A percentile compares a stretch with the other conserved stretches of the same genome.
Evolutionary conservation across 495 filamentous ascomycete genomes (phyloP).

Genomic region (Daldinia decipiens): DNA sequence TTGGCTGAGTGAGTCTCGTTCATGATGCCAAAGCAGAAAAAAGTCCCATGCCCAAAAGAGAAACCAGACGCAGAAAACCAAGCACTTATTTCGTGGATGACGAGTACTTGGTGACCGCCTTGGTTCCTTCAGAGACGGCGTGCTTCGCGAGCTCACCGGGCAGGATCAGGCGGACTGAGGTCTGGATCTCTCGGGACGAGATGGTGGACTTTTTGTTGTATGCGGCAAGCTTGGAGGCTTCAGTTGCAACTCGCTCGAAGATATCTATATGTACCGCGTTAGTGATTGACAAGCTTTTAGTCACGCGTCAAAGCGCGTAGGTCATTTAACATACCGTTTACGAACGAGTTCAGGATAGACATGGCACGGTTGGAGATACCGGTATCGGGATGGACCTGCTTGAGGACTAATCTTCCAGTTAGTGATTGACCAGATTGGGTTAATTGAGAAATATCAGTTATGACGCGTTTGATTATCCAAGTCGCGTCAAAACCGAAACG

Average conservation of each 20-base stretch:
- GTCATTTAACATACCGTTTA: conserved; percentile 80
- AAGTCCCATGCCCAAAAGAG: conserved; percentile 63
- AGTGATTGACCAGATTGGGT: background rate
- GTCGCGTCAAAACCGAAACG: conserved; percentile 9
- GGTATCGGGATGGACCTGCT: conserved; percentile 99
- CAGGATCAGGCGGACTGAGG: conserved; percentile 96
- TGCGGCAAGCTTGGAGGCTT: conserved; percentile 97
- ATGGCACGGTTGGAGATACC: conserved; percentile 99
- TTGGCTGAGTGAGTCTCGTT: conserved; percentile 68
- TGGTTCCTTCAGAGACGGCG: conserved; percentile 98
- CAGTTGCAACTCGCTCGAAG: conserved; percentile 98
- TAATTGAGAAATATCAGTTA: background rate
- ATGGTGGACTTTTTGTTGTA: conserved; percentile 99
- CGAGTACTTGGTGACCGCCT: conserved; percentile 99
- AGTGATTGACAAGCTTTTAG: conserved; percentile 31
- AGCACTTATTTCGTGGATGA: conserved; percentile 95
- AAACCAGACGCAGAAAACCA: conserved; percentile 57
- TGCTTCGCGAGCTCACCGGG: conserved; percentile 99
- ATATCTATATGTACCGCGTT: conserved; percentile 73
- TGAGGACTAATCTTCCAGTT: conserved; percentile 73
- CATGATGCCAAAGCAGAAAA: conserved; percentile 69
- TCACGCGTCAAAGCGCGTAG: conserved; percentile 12
- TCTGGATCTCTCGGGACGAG: conserved; percentile 99
- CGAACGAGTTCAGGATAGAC: conserved; percentile 99
- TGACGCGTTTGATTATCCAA: conserved; percentile 14